Conservation (phyloP, 106 monocot species). For the Acorus calamus region DNA sequence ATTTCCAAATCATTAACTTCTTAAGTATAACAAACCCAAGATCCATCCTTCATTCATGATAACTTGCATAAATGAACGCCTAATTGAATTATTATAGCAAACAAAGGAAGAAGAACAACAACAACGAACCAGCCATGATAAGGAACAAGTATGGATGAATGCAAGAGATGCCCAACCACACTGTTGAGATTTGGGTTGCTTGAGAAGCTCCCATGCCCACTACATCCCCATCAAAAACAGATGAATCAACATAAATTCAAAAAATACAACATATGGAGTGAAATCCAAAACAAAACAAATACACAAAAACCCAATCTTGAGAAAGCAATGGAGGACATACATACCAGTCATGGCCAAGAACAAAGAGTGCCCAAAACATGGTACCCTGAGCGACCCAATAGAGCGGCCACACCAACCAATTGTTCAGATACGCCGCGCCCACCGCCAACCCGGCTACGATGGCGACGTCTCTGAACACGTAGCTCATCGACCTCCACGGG, state of each 20-base stretch:
- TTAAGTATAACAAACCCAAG: no score
- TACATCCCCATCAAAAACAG: constrained; percentile 5
- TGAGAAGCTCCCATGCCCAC: constrained; percentile 95
- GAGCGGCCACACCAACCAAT: constrained; percentile 44
- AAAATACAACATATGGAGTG: no score
- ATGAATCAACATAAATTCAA: no score
- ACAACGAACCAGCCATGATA: constrained; percentile 82
- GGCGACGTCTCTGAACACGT: constrained; percentile 51
- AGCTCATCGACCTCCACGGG: constrained; percentile 51
- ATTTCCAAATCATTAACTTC: background rate
- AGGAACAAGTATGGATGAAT: constrained; percentile 86
- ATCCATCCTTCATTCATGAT: no score
- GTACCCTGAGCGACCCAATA: constrained; percentile 84
- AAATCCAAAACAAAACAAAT: no score
- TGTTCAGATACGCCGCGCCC: constrained; percentile 27
- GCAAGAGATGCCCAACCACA: constrained; percentile 74
- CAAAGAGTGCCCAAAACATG: constrained; percentile 96
- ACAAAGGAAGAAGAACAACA: no score
- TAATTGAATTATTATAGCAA: no score
- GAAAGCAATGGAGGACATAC: background rate
- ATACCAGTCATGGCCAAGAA: constrained; percentile 92
- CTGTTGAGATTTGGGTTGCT: constrained; percentile 61
- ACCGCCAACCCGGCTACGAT: constrained; percentile 33
- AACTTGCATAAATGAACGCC: no score
- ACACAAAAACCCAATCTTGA: background rate